Percentiles rank a stretch among this genome's conserved stretches.
Conservation (phyloP, 2,329 filamentous ascomycete genomes). For the Eutypella sp. region DNA sequence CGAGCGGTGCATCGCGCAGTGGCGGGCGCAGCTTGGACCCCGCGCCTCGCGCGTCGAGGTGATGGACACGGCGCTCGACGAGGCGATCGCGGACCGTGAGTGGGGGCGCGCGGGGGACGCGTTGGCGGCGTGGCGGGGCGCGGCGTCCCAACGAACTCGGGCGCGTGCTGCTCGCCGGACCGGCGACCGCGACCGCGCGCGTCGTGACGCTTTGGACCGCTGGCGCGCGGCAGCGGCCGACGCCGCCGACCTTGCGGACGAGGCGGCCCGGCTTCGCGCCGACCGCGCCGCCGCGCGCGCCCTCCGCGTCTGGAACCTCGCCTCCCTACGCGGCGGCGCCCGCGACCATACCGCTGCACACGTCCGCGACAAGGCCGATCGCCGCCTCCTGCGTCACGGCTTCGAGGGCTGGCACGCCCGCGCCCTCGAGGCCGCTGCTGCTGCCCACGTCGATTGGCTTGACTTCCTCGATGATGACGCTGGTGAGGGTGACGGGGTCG, state of each 20-base stretch:
- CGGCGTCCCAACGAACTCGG: slow-evolving; percentile 16
- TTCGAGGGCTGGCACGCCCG: slow-evolving; percentile 26
- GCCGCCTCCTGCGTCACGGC: slow-evolving; percentile 19
- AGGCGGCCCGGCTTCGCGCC: slow-evolving; percentile 21
- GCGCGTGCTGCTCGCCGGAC: slow-evolving; percentile 14
- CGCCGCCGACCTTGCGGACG: slow-evolving; percentile 12
- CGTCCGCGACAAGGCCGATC: slow-evolving; percentile 25
- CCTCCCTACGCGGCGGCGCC: slow-evolving; percentile 23
- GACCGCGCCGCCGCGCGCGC: slow-evolving; percentile 16
- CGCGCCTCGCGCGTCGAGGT: slow-evolving; percentile 19
- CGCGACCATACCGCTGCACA: slow-evolving; percentile 24
- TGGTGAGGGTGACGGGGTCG: slow-evolving; percentile 5
- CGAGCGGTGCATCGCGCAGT: slow-evolving; percentile 21
- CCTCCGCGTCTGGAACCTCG: slow-evolving; percentile 26
- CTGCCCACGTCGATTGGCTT: too few relatives aligned
- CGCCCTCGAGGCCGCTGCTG: slow-evolving; percentile 20
- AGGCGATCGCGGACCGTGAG: slow-evolving; percentile 18
- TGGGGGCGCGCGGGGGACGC: slow-evolving; percentile 15
- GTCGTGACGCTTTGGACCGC: too few relatives aligned
- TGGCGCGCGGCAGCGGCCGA: slow-evolving; percentile 19
- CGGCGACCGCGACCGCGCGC: slow-evolving; percentile 16
- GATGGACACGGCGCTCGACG: slow-evolving; percentile 20
- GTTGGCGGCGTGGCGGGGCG: slow-evolving; percentile 22
- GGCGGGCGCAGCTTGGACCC: slow-evolving; percentile 22
- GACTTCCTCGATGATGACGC: too few relatives aligned